A percentile compares a stretch with the other conserved stretches of the same genome.
These are phyloP conservation scores for Colletotrichum lentis DNA, from an alignment of 2,329 filamentous ascomycete genomes.

Conservation along the genomic window DNA sequence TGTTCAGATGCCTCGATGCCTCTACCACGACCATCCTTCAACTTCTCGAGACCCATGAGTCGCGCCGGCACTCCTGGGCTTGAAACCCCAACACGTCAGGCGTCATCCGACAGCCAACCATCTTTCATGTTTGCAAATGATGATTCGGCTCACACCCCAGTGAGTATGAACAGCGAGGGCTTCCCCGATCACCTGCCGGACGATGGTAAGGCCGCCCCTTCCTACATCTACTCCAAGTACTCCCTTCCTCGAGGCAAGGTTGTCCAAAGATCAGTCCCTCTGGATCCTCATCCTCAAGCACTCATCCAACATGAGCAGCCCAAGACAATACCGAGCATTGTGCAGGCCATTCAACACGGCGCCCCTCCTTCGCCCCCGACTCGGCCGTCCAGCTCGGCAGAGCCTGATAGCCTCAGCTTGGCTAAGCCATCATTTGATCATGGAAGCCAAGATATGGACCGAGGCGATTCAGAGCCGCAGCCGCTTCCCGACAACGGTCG, in stretches of 20 bases:
- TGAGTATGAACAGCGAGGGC: conserved; percentile 76
- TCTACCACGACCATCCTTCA: conserved; percentile 79
- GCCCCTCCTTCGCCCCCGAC: conserved; percentile 70
- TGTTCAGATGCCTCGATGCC: conserved; percentile 80
- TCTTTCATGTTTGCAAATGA: conserved; percentile 67
- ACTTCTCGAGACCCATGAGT: conserved; percentile 92
- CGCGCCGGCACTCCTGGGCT: conserved; percentile 68
- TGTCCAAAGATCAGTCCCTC: conserved; percentile 72
- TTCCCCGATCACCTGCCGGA: conserved; percentile 65
- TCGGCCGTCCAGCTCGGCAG: conserved; percentile 66
- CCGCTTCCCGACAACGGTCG: conserved; percentile 56
- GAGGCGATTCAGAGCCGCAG: conserved; percentile 49
- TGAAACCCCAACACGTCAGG: conserved; percentile 68
- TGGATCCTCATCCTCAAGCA: conserved; percentile 60
- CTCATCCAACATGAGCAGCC: conserved; percentile 73
- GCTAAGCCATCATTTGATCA: conserved; percentile 59
- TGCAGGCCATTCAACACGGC: conserved; percentile 53
- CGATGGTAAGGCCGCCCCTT: conserved; percentile 64
- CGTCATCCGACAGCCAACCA: conserved; percentile 72
- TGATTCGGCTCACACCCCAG: conserved; percentile 72
- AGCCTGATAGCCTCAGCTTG: conserved; percentile 51
- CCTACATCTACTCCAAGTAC: conserved; percentile 89
- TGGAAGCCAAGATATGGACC: conserved; percentile 60
- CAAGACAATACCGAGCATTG: conserved; percentile 51
- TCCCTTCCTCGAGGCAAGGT: conserved; percentile 82